phyloP scores from a whole-genome alignment of 108 stramenopile genomes.

The Skeletonema marinoi region DNA sequence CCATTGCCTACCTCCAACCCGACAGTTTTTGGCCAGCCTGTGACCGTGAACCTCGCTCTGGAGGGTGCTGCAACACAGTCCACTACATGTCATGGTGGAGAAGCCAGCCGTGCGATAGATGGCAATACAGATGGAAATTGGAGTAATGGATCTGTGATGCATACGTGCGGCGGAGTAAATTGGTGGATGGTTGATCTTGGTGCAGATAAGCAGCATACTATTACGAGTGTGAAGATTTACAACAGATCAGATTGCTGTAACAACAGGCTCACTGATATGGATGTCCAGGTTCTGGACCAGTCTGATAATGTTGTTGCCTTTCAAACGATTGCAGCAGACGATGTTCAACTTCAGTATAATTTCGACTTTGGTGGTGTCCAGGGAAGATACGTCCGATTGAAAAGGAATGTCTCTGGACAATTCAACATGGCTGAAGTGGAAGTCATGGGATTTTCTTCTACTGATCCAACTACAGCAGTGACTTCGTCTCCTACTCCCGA shows the following conservation, averaged over 20 bases:
- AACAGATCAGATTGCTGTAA: background rate
- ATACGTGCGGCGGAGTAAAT: background rate
- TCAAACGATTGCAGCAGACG: background rate
- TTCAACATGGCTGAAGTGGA: slow-evolving; percentile 19
- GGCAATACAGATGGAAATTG: slow-evolving; percentile 6
- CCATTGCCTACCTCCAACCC: no score
- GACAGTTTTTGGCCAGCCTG: no score
- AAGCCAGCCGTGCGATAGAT: slow-evolving; percentile 15
- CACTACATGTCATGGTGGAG: slow-evolving; percentile 13
- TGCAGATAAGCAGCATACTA: background rate
- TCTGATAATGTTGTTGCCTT: background rate
- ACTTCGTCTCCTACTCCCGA: no score
- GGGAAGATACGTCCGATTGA: background rate
- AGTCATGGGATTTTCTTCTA: slow-evolving; percentile 12
- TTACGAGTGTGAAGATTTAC: background rate
- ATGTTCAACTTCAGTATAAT: background rate
- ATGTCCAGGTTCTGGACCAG: background rate
- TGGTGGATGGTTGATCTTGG: slow-evolving; percentile 5
- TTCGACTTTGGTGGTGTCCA: slow-evolving; percentile 2
- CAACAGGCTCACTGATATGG: background rate
- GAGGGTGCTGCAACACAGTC: background rate
- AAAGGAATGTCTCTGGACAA: background rate
- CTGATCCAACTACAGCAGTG: no score
- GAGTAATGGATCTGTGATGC: background rate
- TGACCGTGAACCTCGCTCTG: background rate